Percentiles rank a stretch among this genome's conserved stretches.
Evolutionary conservation across 1,284 basidiomycete species (phyloP).

Genomic region (Rhodotorula glutinis): DNA sequence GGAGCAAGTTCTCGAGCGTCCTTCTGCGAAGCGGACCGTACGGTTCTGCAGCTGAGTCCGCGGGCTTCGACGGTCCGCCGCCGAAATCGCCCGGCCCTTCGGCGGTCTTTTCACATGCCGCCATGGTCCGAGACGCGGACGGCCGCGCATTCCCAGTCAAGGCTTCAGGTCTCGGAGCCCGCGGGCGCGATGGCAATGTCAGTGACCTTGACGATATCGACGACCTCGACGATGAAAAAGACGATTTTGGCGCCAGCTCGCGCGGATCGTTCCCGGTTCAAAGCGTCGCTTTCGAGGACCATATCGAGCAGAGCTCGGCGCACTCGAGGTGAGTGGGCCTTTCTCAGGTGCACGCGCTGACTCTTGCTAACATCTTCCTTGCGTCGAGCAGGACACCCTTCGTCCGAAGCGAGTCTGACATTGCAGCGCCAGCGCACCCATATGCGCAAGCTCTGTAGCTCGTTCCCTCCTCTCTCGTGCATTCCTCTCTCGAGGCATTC

Average conservation of each 20-base stretch:
- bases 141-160: not conserved
- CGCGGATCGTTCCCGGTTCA: not conserved
- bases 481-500: not conserved
- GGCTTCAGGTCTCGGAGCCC: not conserved
- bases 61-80: not conserved
- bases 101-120: not conserved
- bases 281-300: not conserved
- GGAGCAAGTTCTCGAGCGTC: not conserved
- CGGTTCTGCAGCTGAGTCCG: not conserved
- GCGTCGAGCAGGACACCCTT: not conserved
- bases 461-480: not conserved
- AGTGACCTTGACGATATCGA: not conserved
- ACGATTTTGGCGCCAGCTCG: not conserved
- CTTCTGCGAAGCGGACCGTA: not conserved
- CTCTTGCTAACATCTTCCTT: no score
- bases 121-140: not conserved
- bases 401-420: not conserved
- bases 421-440: not conserved
- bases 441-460: not conserved
- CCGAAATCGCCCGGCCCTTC: constrained; percentile 1
- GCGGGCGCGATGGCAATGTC: not conserved
- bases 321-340: not conserved
- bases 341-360: not conserved
- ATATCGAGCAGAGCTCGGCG: not conserved
- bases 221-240: not conserved